A percentile compares a stretch with the other conserved stretches of the same genome.
Conservation (phyloP, 164 flowering plant genomes). For the Platanus orientalis region DNA sequence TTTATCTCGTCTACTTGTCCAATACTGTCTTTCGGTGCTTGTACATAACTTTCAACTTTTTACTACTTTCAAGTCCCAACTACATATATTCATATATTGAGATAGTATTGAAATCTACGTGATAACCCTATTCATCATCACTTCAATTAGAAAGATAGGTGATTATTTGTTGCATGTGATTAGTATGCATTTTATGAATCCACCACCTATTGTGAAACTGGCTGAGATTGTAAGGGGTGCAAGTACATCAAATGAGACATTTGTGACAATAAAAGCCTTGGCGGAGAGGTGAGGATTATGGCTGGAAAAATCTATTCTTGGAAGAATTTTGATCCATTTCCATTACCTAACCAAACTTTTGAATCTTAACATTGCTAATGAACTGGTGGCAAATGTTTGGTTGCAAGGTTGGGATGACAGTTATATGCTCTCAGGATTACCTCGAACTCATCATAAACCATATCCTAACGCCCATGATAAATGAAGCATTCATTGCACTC, state of each 20-base stretch:
- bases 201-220: conserved; percentile 87
- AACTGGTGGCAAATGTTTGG: conserved; percentile 33
- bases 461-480: conserved; percentile 95
- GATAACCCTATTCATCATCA: no score
- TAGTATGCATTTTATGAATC: conserved; percentile 98
- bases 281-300: conserved; percentile 58
- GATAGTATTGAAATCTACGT: no score
- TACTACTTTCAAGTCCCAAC: no score
- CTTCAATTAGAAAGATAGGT: background rate
- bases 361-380: conserved; percentile 67
- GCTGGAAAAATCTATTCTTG: background rate
- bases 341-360: no score
- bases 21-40: no score
- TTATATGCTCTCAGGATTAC: conserved; percentile 69
- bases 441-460: conserved; percentile 88
- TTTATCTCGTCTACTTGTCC: background rate
- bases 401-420: background rate
- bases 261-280: conserved; percentile 49
- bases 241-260: conserved; percentile 82
- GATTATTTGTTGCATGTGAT: conserved; percentile 53
- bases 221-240: conserved; percentile 90
- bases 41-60: no score
- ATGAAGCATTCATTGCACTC: conserved; percentile 82
- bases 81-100: no score
- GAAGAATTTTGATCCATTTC: background rate